Evolutionary conservation across 345 rosid species (phyloP).

Genomic region (Fremontodendron californicum): DNA sequence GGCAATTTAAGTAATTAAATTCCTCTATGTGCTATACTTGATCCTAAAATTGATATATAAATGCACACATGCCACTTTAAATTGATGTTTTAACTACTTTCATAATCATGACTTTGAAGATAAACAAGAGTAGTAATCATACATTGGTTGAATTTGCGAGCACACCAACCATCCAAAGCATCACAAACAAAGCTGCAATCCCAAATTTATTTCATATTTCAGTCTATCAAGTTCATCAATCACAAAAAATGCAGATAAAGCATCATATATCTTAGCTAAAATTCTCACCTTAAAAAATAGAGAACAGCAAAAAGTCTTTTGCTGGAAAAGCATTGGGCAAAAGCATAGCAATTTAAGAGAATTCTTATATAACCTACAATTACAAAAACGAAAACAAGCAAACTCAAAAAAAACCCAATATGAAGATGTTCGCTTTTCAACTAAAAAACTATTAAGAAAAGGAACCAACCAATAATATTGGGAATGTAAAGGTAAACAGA

Average conservation of each 20-base stretch:
- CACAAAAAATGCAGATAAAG: not conserved
- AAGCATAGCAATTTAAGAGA: constrained; percentile 69
- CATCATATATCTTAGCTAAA: not conserved
- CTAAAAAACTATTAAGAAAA: not conserved
- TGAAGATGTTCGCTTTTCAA: not conserved
- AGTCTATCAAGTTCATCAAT: not conserved
- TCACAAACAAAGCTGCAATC: constrained; percentile 81
- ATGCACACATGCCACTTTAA: not conserved
- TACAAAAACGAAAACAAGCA: not conserved
- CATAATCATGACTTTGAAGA: not conserved
- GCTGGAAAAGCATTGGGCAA: constrained; percentile 72
- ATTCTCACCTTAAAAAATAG: constrained; percentile 61
- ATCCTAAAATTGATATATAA: not conserved
- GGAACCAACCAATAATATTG: constrained; percentile 67
- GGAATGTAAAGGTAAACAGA: constrained; percentile 81
- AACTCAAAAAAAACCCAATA: constrained; percentile 3
- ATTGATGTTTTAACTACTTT: not conserved
- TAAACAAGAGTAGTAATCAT: not conserved
- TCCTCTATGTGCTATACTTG: not conserved
- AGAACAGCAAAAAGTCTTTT: constrained; percentile 66
- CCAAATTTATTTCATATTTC: not conserved
- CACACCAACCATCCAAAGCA: constrained; percentile 88
- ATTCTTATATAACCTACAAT: constrained; percentile 67
- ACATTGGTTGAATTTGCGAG: constrained; percentile 93
- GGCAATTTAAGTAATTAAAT: not conserved